Evolutionary conservation across 805 yeast genomes (phyloP).

Genomic region (Kodamaea restingae): DNA sequence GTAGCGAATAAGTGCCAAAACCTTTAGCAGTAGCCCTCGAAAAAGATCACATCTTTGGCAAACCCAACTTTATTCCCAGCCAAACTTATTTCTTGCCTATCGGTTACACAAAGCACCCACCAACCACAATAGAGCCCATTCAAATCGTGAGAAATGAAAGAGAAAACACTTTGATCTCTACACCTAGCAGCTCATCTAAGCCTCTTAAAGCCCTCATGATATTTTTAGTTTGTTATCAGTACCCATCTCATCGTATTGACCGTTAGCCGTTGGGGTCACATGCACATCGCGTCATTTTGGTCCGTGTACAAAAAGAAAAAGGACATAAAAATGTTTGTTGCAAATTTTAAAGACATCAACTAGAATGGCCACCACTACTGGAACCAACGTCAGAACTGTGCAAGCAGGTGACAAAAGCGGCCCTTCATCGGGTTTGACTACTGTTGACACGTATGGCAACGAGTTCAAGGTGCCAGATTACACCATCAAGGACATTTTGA

Average conservation of each 20-base stretch:
- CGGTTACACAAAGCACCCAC: too few species aligned
- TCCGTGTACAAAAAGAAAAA: conserved; percentile 1
- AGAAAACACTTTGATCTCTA: too few species aligned
- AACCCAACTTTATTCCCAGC: background rate
- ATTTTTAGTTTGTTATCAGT: too few species aligned
- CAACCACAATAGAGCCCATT: too few species aligned
- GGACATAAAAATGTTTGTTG: background rate
- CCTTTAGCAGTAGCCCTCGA: too few species aligned
- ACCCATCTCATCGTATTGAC: too few species aligned
- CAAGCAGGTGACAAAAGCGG: conserved; percentile 9
- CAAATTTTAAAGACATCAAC: background rate
- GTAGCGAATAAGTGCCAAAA: too few species aligned
- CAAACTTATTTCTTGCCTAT: too few species aligned
- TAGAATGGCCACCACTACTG: conserved; percentile 4
- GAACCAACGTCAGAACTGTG: conserved; percentile 4
- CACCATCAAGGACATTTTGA: conserved; percentile 53
- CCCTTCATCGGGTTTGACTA: conserved; percentile 30
- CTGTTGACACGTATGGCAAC: conserved; percentile 51
- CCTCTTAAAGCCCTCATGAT: too few species aligned
- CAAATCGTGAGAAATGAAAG: too few species aligned
- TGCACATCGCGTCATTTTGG: background rate
- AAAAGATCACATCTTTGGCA: too few species aligned
- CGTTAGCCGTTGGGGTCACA: background rate
- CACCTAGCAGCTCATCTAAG: too few species aligned
- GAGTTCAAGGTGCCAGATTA: conserved; percentile 59